Evolutionary conservation across 2,329 filamentous ascomycete species (phyloP).

Genomic region (Pseudopithomyces maydicus): DNA sequence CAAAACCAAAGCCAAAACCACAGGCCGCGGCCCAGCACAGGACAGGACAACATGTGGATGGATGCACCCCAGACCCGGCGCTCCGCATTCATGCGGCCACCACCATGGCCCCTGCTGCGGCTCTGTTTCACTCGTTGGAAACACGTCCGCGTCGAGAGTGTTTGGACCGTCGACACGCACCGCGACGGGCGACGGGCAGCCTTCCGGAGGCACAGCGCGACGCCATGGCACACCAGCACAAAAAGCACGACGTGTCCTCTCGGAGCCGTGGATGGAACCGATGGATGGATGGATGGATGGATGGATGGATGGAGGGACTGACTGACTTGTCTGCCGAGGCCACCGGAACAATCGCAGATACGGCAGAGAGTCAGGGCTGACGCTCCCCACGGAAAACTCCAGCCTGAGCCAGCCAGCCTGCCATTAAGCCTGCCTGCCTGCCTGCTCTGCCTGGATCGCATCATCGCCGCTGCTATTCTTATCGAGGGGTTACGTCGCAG

Average conservation of each 20-base stretch:
- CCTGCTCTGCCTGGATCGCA: no score
- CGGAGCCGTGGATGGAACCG: no score
- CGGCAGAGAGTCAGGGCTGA: slow-evolving; percentile 5
- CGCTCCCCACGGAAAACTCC: neutral
- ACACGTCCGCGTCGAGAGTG: slow-evolving; percentile 1
- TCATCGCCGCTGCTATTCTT: slow-evolving; percentile 9
- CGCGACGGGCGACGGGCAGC: neutral
- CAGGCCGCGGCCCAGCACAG: neutral
- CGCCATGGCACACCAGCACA: neutral
- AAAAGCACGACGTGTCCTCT: neutral
- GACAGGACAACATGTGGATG: neutral
- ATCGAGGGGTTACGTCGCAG: slow-evolving; percentile 6
- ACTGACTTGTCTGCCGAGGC: neutral
- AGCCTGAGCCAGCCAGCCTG: no score
- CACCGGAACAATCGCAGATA: neutral
- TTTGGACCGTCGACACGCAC: neutral
- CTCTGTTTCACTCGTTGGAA: slow-evolving; percentile 9
- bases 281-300: no score
- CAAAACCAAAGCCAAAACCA: slow-evolving; percentile 10
- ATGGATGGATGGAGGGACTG: no score
- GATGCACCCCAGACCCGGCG: slow-evolving; percentile 26
- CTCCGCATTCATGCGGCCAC: slow-evolving; percentile 22
- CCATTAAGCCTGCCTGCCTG: no score
- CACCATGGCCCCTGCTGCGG: slow-evolving; percentile 16
- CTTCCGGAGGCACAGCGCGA: neutral